Percentiles rank a stretch among this genome's conserved stretches.
Conservation (phyloP, 371 early-diverging fungal species). For the Saksenaea oblongispora region DNA sequence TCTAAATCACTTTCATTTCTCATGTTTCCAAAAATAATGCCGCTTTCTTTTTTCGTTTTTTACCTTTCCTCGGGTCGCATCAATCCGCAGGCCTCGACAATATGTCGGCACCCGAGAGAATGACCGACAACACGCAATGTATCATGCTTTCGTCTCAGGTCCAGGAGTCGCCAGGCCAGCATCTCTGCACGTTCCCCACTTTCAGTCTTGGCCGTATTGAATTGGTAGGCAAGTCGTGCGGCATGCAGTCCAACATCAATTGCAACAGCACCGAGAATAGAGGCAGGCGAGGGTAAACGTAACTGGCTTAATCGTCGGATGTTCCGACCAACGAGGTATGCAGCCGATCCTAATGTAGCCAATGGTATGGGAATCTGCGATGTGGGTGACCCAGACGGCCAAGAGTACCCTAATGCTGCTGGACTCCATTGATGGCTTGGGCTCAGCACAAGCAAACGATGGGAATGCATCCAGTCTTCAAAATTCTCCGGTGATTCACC, state of each 20-base stretch:
- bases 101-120: constrained; percentile 51
- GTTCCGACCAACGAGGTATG: constrained; percentile 34
- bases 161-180: constrained; percentile 45
- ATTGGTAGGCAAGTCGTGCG: constrained; percentile 44
- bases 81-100: constrained; percentile 46
- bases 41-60: not conserved
- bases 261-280: constrained; percentile 37
- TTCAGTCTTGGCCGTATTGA: constrained; percentile 31
- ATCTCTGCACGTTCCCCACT: constrained; percentile 49
- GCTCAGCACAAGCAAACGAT: constrained; percentile 42
- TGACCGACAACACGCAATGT: constrained; percentile 48
- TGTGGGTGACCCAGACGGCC: constrained; percentile 44
- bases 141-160: constrained; percentile 39
- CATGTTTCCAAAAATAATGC: not conserved
- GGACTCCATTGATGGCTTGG: constrained; percentile 43
- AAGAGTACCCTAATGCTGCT: constrained; percentile 51
- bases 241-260: constrained; percentile 45
- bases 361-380: constrained; percentile 42
- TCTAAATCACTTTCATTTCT: not conserved
- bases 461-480: constrained; percentile 54
- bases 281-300: constrained; percentile 40
- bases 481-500: constrained; percentile 48
- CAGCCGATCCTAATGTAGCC: constrained; percentile 42
- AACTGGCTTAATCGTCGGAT: constrained; percentile 32
- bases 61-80: constrained; percentile 41